Conservation (phyloP, 371 early-diverging fungal genomes). For the Haplosporangium sp. region DNA sequence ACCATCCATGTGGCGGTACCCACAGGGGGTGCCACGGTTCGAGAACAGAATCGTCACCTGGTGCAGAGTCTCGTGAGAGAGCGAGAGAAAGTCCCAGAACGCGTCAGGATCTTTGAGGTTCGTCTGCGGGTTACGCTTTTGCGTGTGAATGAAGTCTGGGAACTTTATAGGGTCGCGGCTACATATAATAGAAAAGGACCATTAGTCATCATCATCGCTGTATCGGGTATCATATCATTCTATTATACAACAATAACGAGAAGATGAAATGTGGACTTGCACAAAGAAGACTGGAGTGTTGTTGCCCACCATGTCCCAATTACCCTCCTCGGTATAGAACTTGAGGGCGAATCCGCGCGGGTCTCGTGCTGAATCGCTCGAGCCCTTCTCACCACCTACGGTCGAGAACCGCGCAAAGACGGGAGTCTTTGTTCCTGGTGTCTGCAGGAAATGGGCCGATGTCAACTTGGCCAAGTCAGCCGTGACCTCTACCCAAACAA, state of each 20-base stretch:
- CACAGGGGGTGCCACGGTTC: conserved; percentile 85
- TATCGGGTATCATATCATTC: neutral
- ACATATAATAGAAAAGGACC: neutral
- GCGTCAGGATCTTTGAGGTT: conserved; percentile 68
- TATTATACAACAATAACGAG: conserved; percentile 34
- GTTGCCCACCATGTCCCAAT: conserved; percentile 78
- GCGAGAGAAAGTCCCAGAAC: conserved; percentile 79
- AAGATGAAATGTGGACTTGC: conserved; percentile 62
- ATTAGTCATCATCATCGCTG: neutral
- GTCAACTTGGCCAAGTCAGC: conserved; percentile 77
- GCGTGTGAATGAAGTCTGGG: conserved; percentile 88
- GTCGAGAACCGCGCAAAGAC: conserved; percentile 85
- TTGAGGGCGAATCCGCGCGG: conserved; percentile 80
- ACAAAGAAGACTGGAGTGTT: conserved; percentile 73
- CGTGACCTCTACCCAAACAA: conserved; percentile 66
- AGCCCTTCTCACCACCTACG: conserved; percentile 83
- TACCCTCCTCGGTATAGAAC: conserved; percentile 77
- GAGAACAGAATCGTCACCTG: conserved; percentile 84
- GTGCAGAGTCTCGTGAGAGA: conserved; percentile 83
- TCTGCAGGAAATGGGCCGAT: conserved; percentile 80
- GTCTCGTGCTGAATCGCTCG: conserved; percentile 81
- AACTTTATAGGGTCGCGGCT: conserved; percentile 84
- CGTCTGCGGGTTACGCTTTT: conserved; percentile 83
- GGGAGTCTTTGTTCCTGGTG: conserved; percentile 81
- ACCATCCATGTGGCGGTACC: conserved; percentile 84